Base-by-base conservation (phyloP, 148 eudicot species). In the Chenopodium suecicum region DNA sequence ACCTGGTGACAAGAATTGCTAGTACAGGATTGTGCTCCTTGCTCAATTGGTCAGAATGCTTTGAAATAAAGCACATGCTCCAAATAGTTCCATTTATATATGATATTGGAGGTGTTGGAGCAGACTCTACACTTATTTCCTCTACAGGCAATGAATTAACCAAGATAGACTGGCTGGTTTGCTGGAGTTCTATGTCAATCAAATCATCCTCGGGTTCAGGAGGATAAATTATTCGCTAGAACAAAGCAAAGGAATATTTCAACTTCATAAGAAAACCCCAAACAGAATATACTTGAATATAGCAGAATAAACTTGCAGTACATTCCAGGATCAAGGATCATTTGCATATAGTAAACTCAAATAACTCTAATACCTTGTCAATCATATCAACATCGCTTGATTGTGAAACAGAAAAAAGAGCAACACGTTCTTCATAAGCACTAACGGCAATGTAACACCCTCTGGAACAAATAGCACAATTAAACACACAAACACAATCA, bases 51-150 rank as follows among this genome's bases (percentile, higher is more conserved):
- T 82, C 68, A 54, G 79, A 63, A 86, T 85, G 86, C 83, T 83
- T 87, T 71, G 99, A 92, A 85, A 95, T 88, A 89, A 93, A 95
- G 89, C 97, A 93, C 98, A 93, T 93, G 87, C 99, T 95, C 99
- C 99, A 95, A 83, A 95, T 92, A 72, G 98, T 92, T 81, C 98
- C 98, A 84, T 75, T 68, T 60, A 76, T 78, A 66, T 58, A 67
- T 64, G 70, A 70, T n/a, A 63, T 46, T 48, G 81, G 81, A 20
- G 83, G 78, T 77, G 32, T n/a, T 23, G 66, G 32, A 72, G 67
- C 78, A 64, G 81, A 72, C 34, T 76, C 63, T 37, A 50, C 71
- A 52, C 83, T 81, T 48, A 50, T 34, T 50, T 82, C 64, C 74
- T 80, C 81, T 8, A 65, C 74, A 32, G 83, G 60, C 31, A 84